Conservation (phyloP, 805 yeast genomes). For the Candida ortonii region DNA sequence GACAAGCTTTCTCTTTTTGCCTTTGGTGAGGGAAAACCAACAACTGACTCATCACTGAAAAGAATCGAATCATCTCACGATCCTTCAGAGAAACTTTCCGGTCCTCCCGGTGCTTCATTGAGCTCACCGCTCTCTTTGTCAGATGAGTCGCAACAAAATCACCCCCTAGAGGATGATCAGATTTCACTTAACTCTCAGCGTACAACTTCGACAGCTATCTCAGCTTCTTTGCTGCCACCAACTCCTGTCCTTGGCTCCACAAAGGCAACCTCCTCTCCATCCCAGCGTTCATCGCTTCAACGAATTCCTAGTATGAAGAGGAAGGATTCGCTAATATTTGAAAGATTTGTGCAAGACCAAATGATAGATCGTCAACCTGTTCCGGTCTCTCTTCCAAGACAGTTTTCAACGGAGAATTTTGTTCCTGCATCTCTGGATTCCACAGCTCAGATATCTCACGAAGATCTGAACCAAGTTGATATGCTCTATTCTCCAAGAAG, state of each 20-base stretch:
- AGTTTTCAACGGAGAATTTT: slow-evolving; percentile 46
- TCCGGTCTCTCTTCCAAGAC: slow-evolving; percentile 33
- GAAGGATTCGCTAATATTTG: slow-evolving; percentile 54
- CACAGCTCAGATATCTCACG: slow-evolving; percentile 40
- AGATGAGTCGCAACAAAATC: slow-evolving; percentile 14
- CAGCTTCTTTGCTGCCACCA: slow-evolving; percentile 9
- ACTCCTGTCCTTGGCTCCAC: too few species aligned
- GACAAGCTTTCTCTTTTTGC: slow-evolving; percentile 16
- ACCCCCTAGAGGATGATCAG: slow-evolving; percentile 20
- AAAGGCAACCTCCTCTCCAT: slow-evolving; percentile 4
- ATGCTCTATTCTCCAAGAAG: slow-evolving; percentile 50
- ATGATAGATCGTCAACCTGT: slow-evolving; percentile 31
- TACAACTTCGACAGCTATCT: slow-evolving; percentile 9
- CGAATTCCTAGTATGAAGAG: slow-evolving; percentile 12
- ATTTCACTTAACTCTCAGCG: slow-evolving; percentile 19
- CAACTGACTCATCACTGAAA: slow-evolving; percentile 2
- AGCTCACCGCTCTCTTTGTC: slow-evolving; percentile 24
- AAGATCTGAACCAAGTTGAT: slow-evolving; percentile 36
- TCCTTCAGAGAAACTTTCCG: slow-evolving; percentile 14
- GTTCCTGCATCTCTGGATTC: slow-evolving; percentile 58
- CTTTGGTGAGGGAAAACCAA: slow-evolving; percentile 8
- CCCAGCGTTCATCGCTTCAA: slow-evolving; percentile 5
- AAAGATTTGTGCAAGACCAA: slow-evolving; percentile 64
- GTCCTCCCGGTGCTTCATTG: slow-evolving; percentile 4
- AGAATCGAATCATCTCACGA: slow-evolving; percentile 19